phyloP scores from a whole-genome alignment of 768 basidiomycete species.

The Leucosporidium creatinivorum region DNA sequence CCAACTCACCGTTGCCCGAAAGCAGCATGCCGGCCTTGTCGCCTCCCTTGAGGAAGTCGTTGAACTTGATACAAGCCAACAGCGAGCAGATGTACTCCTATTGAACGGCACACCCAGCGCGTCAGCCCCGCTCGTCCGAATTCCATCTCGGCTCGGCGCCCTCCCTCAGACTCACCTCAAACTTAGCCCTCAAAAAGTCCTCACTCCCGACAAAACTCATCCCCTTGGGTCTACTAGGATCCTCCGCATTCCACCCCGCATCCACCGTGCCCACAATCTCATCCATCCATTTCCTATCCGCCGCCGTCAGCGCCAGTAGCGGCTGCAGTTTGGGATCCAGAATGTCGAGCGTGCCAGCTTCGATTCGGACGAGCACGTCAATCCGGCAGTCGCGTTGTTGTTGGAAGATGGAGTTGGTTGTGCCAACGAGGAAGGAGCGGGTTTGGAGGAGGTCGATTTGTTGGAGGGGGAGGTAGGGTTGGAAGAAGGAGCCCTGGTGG shows the following conservation, averaged over 20 bases:
- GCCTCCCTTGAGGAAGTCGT: constrained; percentile 66
- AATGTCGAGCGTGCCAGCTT: constrained; percentile 79
- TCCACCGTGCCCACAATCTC: constrained; percentile 72
- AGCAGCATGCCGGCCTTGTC: constrained; percentile 22
- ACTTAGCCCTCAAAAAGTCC: constrained; percentile 84
- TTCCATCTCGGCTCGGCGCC: background rate
- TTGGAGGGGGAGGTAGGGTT: constrained; percentile 92
- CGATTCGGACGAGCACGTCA: constrained; percentile 83
- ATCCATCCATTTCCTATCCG: constrained; percentile 89
- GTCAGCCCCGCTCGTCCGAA: background rate
- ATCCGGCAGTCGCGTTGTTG: constrained; percentile 72
- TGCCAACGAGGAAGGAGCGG: constrained; percentile 68
- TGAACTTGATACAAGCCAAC: constrained; percentile 79
- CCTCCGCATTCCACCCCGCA: constrained; percentile 63
- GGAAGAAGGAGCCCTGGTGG: constrained; percentile 81
- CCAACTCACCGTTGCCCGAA: constrained; percentile 11
- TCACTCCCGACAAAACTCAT: constrained; percentile 94
- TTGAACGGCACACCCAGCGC: no score
- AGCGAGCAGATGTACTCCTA: constrained; percentile 91
- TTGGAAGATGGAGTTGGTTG: constrained; percentile 90
- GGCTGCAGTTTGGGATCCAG: constrained; percentile 72
- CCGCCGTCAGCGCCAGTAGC: constrained; percentile 70
- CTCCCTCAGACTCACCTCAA: constrained; percentile 37
- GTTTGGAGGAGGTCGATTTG: constrained; percentile 83
- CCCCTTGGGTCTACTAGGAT: constrained; percentile 51